Base-by-base conservation (phyloP, 768 basidiomycete species). In the Lentinula sp. region DNA sequence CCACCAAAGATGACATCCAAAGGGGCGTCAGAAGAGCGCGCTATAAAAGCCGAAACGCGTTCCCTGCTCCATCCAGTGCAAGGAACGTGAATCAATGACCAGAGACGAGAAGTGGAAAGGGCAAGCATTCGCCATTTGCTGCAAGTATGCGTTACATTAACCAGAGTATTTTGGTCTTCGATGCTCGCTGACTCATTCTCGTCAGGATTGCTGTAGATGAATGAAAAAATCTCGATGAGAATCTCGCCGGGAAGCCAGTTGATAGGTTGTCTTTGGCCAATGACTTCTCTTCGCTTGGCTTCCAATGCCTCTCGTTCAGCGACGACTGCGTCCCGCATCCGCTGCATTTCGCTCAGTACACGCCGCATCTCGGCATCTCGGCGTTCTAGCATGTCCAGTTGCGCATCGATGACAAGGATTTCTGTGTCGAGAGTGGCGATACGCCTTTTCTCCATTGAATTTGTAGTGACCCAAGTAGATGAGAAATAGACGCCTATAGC, bases 171-270 rank as follows among this genome's bases (percentile, higher is more conserved):
- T 62, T 73, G 72, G 33, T 68, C 63, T 54, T 68, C 69, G 52
- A 66, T 60, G 23, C 66, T 49, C 49, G 71, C 72, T 28, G 63
- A 37, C 59, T 64, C 64, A 56, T 70, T 65, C 42, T 72, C 69
- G 61, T 67, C 65, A 39, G 64, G 54, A 41, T 67, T 66, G 32
- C 73, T 68, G 56, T 61, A 54, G 41, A 63, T 60, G n/a, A 64
- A 59, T 16, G 67, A 32, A 62, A 84, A 84, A 56, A 83, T 73
- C 6, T 77, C 72, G 42, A 72, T 64, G 45, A 84, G 74, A 18
- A 83, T 67, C 63, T 84, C 83, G 41, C 73, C 61, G 13, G 83
- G 82, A 50, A 84, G 75, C 76, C 79, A 80, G 62, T 81, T 77
- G 59, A 82, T 74, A 15, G 82, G 82, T 28, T 76, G 71, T 50